Base-by-base conservation (phyloP, 2,329 filamentous ascomycete genomes). In the Sporothrix phasma region DNA sequence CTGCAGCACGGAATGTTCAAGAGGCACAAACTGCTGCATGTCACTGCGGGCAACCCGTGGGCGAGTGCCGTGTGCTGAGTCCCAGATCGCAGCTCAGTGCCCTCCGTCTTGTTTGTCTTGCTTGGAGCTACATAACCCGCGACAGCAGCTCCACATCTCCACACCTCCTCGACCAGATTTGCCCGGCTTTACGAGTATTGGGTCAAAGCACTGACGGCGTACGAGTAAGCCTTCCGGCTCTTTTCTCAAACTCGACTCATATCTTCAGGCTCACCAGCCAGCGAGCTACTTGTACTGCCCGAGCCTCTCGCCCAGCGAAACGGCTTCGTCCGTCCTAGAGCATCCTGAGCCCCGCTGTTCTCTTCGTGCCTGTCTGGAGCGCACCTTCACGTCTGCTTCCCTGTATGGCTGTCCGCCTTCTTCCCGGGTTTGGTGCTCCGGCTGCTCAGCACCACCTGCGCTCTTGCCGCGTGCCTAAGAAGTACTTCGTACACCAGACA, bases 141-240 rank as follows among this genome's bases (percentile, higher is more conserved):
- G 51, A 22, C 51, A 5, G 22, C 43, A 34, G 58, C 58, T 61
- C 58, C 58, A 46, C 58, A 37, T 13, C 29, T 47, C 58, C 43
- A 46, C 58, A 61, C 58, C 58, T 19, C 43, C 43, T 47, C 43
- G 13, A 61, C 58, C 58, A n/a, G 58, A 43, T 47, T 61, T 61
- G 29, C 43, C 43, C 19, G 41, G 4, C 41, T 37, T 24, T 26
- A 43, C 7, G n/a, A n/a, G n/a, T n/a, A n/a, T n/a, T n/a, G n/a
- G n/a, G n/a, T n/a, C n/a, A n/a, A n/a, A n/a, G n/a, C n/a, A n/a
- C n/a, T n/a, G n/a, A n/a, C n/a, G n/a, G n/a, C n/a, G n/a, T n/a
- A n/a, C n/a, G n/a, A n/a, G n/a, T n/a, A n/a, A n/a, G n/a, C n/a
- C n/a, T n/a, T 58, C 37, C 39, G 37, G 13, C 19, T 24, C 29